A percentile compares a stretch with the other conserved stretches of the same genome.
Conservation (phyloP, 352 stramenopile species). For the Bremia lactucae region DNA sequence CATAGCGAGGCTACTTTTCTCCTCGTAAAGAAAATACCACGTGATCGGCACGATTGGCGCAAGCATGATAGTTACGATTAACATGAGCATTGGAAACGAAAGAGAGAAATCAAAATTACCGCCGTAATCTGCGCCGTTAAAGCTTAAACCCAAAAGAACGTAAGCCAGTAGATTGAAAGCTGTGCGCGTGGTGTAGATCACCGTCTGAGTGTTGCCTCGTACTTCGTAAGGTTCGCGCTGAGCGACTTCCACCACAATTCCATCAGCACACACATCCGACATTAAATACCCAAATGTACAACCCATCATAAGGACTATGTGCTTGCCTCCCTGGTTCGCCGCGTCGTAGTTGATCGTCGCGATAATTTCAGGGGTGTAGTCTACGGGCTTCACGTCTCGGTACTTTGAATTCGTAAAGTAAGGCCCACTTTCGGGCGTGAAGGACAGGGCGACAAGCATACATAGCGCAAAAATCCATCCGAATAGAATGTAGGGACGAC, state of each 20-base stretch:
- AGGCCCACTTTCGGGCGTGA: slow-evolving; percentile 21
- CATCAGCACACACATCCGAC: slow-evolving; percentile 37
- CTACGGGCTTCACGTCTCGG: slow-evolving; percentile 28
- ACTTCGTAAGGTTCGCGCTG: slow-evolving; percentile 33
- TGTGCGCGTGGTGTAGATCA: slow-evolving; percentile 39
- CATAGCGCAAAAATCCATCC: slow-evolving; percentile 29
- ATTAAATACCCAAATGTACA: slow-evolving; percentile 37
- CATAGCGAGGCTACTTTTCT: slow-evolving; percentile 18
- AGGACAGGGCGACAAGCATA: slow-evolving; percentile 34
- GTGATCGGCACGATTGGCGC: slow-evolving; percentile 26
- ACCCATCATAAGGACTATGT: slow-evolving; percentile 39
- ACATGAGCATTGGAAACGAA: slow-evolving; percentile 33
- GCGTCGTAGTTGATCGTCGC: slow-evolving; percentile 31
- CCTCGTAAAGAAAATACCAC: slow-evolving; percentile 35
- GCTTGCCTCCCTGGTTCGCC: slow-evolving; percentile 20
- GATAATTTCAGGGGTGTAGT: slow-evolving; percentile 37
- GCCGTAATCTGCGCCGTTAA: slow-evolving; percentile 40
- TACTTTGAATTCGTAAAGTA: slow-evolving; percentile 31
- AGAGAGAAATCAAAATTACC: slow-evolving; percentile 33
- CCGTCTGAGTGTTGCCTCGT: slow-evolving; percentile 32
- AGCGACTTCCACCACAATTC: slow-evolving; percentile 34
- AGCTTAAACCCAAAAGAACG: slow-evolving; percentile 29
- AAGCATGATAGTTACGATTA: slow-evolving; percentile 27
- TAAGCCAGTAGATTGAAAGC: slow-evolving; percentile 29
- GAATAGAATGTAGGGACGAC: slow-evolving; percentile 42